Percentiles rank a stretch among this genome's conserved stretches.
Evolutionary conservation across 2,329 filamentous ascomycete genomes (phyloP).

Genomic region (Paecilomyces dactylethromorphus): DNA sequence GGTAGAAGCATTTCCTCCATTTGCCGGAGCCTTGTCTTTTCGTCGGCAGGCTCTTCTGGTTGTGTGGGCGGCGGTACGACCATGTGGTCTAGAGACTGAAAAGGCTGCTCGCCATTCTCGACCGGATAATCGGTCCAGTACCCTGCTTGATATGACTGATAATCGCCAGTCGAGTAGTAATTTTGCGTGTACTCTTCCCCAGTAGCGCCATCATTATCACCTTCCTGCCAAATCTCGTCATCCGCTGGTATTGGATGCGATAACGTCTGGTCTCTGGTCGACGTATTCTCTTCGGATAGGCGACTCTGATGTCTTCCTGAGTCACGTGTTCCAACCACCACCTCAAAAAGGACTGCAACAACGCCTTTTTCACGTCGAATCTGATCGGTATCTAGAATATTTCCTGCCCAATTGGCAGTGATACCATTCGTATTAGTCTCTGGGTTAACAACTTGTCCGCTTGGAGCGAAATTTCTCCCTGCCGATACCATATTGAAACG

Average conservation of each 20-base stretch:
- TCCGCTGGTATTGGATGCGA: slow-evolving; percentile 15
- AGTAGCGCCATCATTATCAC: slow-evolving; percentile 11
- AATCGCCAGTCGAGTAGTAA: slow-evolving; percentile 16
- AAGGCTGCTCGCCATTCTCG: slow-evolving; percentile 17
- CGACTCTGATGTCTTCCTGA: slow-evolving; percentile 51
- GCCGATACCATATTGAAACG: slow-evolving; percentile 46
- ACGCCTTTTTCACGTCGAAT: slow-evolving; percentile 86
- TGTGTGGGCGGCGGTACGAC: slow-evolving; percentile 33
- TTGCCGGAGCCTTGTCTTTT: slow-evolving; percentile 72
- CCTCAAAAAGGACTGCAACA: slow-evolving; percentile 78
- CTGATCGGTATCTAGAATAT: slow-evolving; percentile 79
- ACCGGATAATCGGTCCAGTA: slow-evolving; percentile 17
- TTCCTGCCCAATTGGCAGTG: slow-evolving; percentile 43
- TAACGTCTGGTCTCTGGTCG: slow-evolving; percentile 23
- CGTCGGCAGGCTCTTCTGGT: slow-evolving; percentile 60
- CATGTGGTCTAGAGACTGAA: slow-evolving; percentile 16
- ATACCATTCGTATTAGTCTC: slow-evolving; percentile 28
- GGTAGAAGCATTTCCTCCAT: slow-evolving; percentile 76
- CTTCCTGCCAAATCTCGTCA: slow-evolving; percentile 20
- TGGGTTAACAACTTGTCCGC: slow-evolving; percentile 26
- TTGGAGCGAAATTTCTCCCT: slow-evolving; percentile 38
- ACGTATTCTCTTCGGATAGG: slow-evolving; percentile 27
- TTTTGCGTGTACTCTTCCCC: slow-evolving; percentile 18
- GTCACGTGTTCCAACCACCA: slow-evolving; percentile 80
- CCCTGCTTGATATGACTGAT: slow-evolving; percentile 14